phyloP scores from a whole-genome alignment of 164 flowering plant species.

The Taxillus chinensis region DNA sequence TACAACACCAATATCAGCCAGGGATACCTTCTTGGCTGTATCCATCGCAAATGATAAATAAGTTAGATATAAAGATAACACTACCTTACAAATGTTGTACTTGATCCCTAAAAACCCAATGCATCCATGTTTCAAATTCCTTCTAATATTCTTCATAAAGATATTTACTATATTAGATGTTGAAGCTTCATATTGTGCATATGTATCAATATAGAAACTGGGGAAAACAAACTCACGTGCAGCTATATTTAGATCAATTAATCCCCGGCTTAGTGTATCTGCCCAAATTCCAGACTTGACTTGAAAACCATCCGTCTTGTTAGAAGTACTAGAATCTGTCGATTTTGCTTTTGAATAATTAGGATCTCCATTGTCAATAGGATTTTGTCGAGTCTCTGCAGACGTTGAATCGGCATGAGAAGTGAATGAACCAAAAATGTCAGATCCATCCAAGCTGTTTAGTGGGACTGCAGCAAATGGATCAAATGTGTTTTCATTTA shows the following conservation, averaged over 20 bases:
- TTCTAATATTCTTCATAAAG: no score
- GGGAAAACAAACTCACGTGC: conserved; percentile 58
- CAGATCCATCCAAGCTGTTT: conserved; percentile 68
- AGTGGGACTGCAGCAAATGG: conserved; percentile 87
- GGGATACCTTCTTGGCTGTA: conserved; percentile 78
- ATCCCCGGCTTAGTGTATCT: conserved; percentile 92
- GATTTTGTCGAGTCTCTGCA: conserved; percentile 22
- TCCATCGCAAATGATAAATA: neutral
- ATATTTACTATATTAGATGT: no score
- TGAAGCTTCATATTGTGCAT: no score
- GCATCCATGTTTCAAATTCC: no score
- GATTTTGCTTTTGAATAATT: conserved; percentile 20
- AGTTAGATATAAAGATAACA: neutral
- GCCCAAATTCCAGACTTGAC: conserved; percentile 99
- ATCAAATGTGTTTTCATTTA: conserved; percentile 30
- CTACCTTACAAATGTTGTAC: no score
- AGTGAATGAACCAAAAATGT: conserved; percentile 59
- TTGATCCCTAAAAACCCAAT: no score
- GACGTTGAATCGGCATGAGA: conserved; percentile 41
- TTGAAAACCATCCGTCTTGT: conserved; percentile 66
- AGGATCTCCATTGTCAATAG: conserved; percentile 16
- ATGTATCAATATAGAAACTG: neutral
- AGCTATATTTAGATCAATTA: conserved; percentile 93
- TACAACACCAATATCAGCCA: conserved; percentile 81
- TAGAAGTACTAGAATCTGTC: conserved; percentile 27